A percentile compares a stretch with the other conserved stretches of the same genome.
Conservation (phyloP, 2,329 filamentous ascomycete genomes). For the Calcarisporium arbuscula region DNA sequence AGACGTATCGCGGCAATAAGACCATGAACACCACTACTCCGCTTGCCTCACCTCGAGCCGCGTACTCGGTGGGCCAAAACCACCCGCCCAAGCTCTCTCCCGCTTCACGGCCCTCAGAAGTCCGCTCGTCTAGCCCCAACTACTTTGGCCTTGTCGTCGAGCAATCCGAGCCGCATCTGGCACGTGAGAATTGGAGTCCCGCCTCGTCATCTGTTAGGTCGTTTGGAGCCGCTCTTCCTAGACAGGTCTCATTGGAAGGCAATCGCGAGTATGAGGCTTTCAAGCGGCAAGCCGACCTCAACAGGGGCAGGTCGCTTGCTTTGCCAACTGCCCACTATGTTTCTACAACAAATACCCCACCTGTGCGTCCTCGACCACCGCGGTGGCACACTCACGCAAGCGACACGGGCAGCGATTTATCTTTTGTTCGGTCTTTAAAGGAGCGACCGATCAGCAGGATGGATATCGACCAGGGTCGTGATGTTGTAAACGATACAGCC, state of each 20-base stretch:
- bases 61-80: slow-evolving; percentile 49
- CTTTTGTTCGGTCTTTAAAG: slow-evolving; percentile 18
- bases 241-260: slow-evolving; percentile 63
- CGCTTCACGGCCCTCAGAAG: slow-evolving; percentile 25
- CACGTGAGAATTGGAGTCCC: slow-evolving; percentile 69
- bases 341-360: slow-evolving; percentile 20
- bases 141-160: slow-evolving; percentile 78
- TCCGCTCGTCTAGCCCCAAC: slow-evolving; percentile 63
- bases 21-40: slow-evolving; percentile 43
- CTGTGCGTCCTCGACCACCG: slow-evolving; percentile 34
- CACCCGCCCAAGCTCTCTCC: slow-evolving; percentile 47
- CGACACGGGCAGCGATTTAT: slow-evolving; percentile 32
- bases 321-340: slow-evolving; percentile 42
- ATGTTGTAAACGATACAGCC: too few relatives aligned
- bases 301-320: slow-evolving; percentile 39
- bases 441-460: slow-evolving; percentile 22
- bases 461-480: slow-evolving; percentile 40
- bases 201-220: slow-evolving; percentile 65
- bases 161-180: slow-evolving; percentile 52
- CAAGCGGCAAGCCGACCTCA: slow-evolving; percentile 63
- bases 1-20: slow-evolving; percentile 32
- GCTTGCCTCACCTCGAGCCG: slow-evolving; percentile 42
- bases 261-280: slow-evolving; percentile 83
- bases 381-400: slow-evolving; percentile 44
- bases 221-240: slow-evolving; percentile 61